Conservation (phyloP, 1,139 yeast species). For the Blastobotrys elegans region DNA sequence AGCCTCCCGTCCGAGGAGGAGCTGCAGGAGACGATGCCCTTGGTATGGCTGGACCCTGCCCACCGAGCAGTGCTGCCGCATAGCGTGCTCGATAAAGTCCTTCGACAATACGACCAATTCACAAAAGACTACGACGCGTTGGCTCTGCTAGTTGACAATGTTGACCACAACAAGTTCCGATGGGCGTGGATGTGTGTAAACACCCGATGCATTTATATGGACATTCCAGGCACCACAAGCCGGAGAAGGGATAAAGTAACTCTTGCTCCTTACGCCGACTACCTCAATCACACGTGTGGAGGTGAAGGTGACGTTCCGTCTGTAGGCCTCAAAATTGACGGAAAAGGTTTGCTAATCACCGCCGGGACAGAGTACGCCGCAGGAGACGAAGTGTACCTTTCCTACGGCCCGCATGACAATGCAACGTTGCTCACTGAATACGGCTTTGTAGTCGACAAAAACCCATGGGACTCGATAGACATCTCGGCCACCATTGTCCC, state of each 20-base stretch:
- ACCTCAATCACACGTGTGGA: constrained; percentile 65
- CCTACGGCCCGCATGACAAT: constrained; percentile 87
- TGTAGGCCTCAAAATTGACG: constrained; percentile 47
- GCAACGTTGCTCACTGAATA: constrained; percentile 78
- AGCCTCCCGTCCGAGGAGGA: constrained; percentile 26
- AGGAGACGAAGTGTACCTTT: constrained; percentile 61
- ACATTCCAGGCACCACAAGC: constrained; percentile 47
- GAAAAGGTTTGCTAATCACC: constrained; percentile 42
- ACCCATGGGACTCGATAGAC: constrained; percentile 70
- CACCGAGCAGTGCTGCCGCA: constrained; percentile 27
- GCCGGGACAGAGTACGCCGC: constrained; percentile 35
- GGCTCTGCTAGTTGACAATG: constrained; percentile 8
- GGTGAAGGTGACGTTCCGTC: constrained; percentile 33
- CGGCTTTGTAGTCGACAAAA: constrained; percentile 60
- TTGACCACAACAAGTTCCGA: constrained; percentile 36
- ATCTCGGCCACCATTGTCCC: constrained; percentile 43
- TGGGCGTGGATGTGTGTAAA: constrained; percentile 87
- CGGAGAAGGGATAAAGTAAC: constrained; percentile 61
- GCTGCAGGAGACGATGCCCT: constrained; percentile 31
- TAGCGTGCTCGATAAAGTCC: constrained; percentile 22
- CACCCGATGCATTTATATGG: constrained; percentile 84
- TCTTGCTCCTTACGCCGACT: constrained; percentile 88
- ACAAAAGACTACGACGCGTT: constrained; percentile 25
- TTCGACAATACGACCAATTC: constrained; percentile 30
- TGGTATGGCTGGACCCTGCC: constrained; percentile 34